These are phyloP conservation scores for Eucalyptus fibrosa DNA, from an alignment of 345 rosid species.

Conservation along the genomic window DNA sequence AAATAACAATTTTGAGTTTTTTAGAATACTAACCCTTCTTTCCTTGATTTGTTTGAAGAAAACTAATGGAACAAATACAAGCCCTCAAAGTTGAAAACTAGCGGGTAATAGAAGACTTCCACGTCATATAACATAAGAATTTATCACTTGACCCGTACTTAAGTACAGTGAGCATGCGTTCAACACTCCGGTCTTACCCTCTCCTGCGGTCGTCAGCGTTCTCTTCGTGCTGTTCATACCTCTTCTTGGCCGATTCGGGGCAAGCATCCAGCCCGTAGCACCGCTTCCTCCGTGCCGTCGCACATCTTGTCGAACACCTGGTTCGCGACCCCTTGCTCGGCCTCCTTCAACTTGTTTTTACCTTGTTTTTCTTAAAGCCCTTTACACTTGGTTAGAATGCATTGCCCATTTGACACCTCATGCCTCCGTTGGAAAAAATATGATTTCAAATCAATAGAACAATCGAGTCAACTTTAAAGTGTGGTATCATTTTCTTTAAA, in stretches of 20 bases:
- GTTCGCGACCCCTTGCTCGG: constrained; percentile 2
- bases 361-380: not conserved
- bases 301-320: constrained; percentile 14
- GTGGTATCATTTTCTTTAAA: rapidly evolving
- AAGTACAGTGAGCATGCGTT: not conserved
- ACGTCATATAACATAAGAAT: not conserved
- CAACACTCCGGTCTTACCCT: not conserved
- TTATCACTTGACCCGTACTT: not conserved
- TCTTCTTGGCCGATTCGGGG: constrained; percentile 2
- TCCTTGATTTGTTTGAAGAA: not conserved
- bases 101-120: not conserved
- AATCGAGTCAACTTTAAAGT: constrained; percentile 13
- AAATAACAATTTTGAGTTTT: no score
- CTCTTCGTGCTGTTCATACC: constrained; percentile 1
- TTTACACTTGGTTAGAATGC: not conserved
- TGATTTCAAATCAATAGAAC: no score
- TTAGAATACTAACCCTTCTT: no score
- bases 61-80: not conserved
- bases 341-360: not conserved
- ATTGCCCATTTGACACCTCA: not conserved
- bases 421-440: rapidly evolving
- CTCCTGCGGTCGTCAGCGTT: not conserved
- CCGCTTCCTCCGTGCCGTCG: constrained; percentile 7
- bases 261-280: not conserved
- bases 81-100: not conserved